These are phyloP conservation scores for Talaromyces atroroseus DNA, from an alignment of 2,329 filamentous ascomycete genomes.

Conservation along the genomic window DNA sequence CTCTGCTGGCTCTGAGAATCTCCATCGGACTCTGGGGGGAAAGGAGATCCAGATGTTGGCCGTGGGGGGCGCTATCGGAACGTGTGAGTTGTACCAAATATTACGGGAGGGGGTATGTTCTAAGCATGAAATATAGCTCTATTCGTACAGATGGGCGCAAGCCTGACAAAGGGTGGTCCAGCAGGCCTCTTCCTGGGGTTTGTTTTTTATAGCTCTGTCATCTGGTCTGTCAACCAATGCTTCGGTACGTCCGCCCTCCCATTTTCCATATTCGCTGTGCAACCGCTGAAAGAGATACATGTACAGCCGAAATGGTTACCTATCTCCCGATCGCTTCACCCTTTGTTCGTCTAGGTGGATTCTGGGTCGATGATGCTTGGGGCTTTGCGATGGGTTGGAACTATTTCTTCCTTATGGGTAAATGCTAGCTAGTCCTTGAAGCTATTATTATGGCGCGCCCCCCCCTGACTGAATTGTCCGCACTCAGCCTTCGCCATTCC, in stretches of 20 bases:
- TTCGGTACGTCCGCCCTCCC: not conserved
- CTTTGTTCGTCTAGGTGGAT: constrained; percentile 73
- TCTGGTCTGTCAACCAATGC: constrained; percentile 9
- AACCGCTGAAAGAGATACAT: not conserved
- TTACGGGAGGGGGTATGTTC: not conserved
- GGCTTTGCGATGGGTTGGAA: constrained; percentile 73
- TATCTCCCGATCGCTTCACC: constrained; percentile 74
- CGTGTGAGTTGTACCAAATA: not conserved
- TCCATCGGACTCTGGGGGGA: constrained; percentile 5
- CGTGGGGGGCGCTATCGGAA: constrained; percentile 10
- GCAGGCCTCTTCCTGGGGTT: constrained; percentile 34
- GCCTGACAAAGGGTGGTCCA: constrained; percentile 34
- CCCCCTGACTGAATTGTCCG: not conserved
- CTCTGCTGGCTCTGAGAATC: constrained; percentile 14
- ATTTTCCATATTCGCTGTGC: not conserved
- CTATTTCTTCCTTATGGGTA: constrained; percentile 17
- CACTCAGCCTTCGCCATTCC: constrained; percentile 8
- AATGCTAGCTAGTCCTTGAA: not conserved
- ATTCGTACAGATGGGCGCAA: constrained; percentile 35
- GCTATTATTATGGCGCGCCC: too few relatives aligned
- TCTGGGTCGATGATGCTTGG: constrained; percentile 74
- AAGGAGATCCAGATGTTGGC: constrained; percentile 10
- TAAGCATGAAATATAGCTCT: constrained; percentile 22
- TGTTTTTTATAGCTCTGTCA: constrained; percentile 5
- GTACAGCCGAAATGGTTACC: constrained; percentile 72